Conservation (phyloP, 306 rosid species). For the Lotus japonicus region DNA sequence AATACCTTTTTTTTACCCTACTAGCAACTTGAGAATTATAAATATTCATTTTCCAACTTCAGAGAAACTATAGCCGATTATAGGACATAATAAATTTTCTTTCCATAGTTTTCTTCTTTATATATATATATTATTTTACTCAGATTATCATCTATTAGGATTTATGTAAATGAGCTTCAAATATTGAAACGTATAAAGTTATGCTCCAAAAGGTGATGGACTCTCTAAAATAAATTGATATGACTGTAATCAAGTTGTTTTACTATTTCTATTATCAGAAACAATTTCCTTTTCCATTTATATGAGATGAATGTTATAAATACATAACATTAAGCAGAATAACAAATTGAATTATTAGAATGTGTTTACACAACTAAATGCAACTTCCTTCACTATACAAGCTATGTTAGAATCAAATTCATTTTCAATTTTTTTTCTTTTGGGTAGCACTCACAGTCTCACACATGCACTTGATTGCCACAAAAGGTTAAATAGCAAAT, state of each 20-base stretch:
- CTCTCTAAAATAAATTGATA: not conserved
- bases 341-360: constrained; percentile 11
- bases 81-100: too few relatives aligned
- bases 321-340: constrained; percentile 19
- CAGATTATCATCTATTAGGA: too few relatives aligned
- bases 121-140: too few relatives aligned
- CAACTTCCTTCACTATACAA: constrained; percentile 53
- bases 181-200: not conserved
- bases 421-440: constrained; percentile 16
- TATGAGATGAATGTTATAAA: constrained; percentile 17
- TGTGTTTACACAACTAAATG: constrained; percentile 14
- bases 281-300: not conserved
- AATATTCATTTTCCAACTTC: too few relatives aligned
- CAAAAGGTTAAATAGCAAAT: constrained; percentile 20
- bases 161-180: too few relatives aligned
- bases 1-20: too few relatives aligned
- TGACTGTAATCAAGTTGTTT: not conserved
- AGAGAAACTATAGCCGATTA: too few relatives aligned
- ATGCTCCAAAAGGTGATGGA: not conserved
- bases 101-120: too few relatives aligned
- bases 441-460: constrained; percentile 12
- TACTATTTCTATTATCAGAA: not conserved
- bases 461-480: constrained; percentile 25
- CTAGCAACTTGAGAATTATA: too few relatives aligned
- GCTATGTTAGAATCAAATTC: constrained; percentile 63